These are phyloP conservation scores for Kwoniella dendrophila DNA, from an alignment of 768 basidiomycete species.

Conservation along the genomic window DNA sequence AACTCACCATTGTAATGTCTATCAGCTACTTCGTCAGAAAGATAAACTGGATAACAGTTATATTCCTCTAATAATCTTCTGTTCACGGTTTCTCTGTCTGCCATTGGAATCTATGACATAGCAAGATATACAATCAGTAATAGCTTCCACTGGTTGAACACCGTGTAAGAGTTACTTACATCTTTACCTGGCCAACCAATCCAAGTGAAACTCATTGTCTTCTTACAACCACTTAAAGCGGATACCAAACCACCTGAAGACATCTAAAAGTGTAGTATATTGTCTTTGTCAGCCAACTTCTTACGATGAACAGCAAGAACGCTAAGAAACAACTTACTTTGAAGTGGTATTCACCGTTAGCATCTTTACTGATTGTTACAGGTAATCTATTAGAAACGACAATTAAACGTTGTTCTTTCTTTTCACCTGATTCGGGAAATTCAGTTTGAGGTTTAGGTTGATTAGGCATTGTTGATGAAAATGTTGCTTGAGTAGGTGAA, in stretches of 20 bases:
- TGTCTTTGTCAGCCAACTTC: not conserved
- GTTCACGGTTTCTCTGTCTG: conserved; percentile 89
- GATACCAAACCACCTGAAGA: conserved; percentile 97
- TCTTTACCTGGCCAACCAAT: conserved; percentile 81
- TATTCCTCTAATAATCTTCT: conserved; percentile 90
- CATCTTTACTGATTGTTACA: conserved; percentile 93
- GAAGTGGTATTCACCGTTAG: conserved; percentile 90
- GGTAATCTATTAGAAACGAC: conserved; percentile 95
- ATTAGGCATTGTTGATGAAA: conserved; percentile 18
- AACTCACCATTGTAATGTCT: conserved; percentile 67
- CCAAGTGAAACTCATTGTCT: conserved; percentile 96
- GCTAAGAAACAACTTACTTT: conserved; percentile 45
- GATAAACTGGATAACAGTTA: conserved; percentile 95
- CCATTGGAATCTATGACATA: conserved; percentile 76
- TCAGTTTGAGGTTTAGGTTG: not conserved
- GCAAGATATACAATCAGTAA: conserved; percentile 44
- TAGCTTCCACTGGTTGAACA: not conserved
- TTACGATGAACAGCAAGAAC: not conserved
- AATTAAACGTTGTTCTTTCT: conserved; percentile 68
- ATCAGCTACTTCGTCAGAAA: conserved; percentile 98
- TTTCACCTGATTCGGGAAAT: not conserved
- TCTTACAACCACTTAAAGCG: conserved; percentile 96
- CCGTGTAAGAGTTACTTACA: conserved; percentile 28
- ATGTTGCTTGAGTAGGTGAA: conserved; percentile 15
- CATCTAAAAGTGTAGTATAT: conserved; percentile 69